Evolutionary conservation across 1,139 yeast genomes (phyloP).

Genomic region (Suhomyces taliae): DNA sequence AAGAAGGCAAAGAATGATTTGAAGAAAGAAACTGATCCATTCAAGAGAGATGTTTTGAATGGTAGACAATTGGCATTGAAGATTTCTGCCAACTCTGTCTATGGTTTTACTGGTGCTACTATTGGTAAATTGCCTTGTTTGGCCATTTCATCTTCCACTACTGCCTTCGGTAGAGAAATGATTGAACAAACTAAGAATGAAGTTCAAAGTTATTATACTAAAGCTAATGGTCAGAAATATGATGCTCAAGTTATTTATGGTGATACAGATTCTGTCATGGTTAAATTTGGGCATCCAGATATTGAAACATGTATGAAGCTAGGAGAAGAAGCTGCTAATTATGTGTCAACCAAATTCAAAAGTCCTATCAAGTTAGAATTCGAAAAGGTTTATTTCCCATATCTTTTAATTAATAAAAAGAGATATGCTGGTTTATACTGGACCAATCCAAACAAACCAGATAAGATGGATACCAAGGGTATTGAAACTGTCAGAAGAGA

Average conservation of each 20-base stretch:
- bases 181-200: conserved; percentile 87
- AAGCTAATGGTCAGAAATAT: conserved; percentile 74
- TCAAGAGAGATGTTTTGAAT: conserved; percentile 86
- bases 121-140: conserved; percentile 95
- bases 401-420: conserved; percentile 88
- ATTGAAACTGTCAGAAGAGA: conserved; percentile 98
- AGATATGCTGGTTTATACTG: conserved; percentile 96
- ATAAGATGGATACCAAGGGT: conserved; percentile 98
- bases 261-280: conserved; percentile 99
- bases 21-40: conserved; percentile 92
- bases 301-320: conserved; percentile 81
- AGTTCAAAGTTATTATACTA: conserved; percentile 77
- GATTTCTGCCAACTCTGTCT: conserved; percentile 96
- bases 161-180: conserved; percentile 97
- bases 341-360: conserved; percentile 74
- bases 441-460: conserved; percentile 88
- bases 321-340: conserved; percentile 93
- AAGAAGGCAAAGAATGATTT: conserved; percentile 88
- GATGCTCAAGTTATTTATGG: conserved; percentile 95
- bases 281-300: conserved; percentile 88
- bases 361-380: conserved; percentile 93
- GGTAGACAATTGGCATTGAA: conserved; percentile 97
- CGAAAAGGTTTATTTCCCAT: conserved; percentile 96
- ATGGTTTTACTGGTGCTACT: conserved; percentile 99
- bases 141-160: conserved; percentile 92